These are phyloP conservation scores for Hydrangea macrophylla DNA, from an alignment of 148 eudicot species.

Conservation along the genomic window DNA sequence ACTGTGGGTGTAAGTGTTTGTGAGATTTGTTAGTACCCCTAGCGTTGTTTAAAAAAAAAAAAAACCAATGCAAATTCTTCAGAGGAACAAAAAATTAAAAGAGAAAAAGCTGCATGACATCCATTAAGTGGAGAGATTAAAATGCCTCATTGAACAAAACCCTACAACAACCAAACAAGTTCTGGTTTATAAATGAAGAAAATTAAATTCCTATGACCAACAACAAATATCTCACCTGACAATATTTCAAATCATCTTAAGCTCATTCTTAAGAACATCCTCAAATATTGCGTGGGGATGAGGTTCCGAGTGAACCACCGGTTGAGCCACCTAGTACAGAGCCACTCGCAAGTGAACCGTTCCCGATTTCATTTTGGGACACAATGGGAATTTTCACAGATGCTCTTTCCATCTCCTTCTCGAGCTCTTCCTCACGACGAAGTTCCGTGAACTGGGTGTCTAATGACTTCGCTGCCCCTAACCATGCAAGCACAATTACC, in stretches of 20 bases:
- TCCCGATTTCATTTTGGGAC: conserved; percentile 36
- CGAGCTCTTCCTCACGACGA: conserved; percentile 86
- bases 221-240: conserved; percentile 4
- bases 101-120: neutral
- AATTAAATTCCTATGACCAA: conserved; percentile 6
- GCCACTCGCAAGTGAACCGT: conserved; percentile 35
- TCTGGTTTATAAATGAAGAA: conserved; percentile 4
- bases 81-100: neutral
- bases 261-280: neutral
- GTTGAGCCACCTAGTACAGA: conserved; percentile 42
- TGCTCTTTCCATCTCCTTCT: conserved; percentile 90
- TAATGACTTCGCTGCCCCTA: conserved; percentile 88
- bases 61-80: neutral
- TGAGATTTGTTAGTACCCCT: no score
- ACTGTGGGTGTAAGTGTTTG: no score
- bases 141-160: neutral
- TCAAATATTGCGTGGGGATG: conserved; percentile 30
- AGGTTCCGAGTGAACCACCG: conserved; percentile 35
- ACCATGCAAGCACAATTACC: conserved; percentile 83
- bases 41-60: no score
- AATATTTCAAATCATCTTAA: neutral
- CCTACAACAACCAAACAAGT: neutral
- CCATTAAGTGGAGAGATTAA: no score
- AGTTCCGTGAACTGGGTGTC: conserved; percentile 83
- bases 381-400: conserved; percentile 71